phyloP scores from a whole-genome alignment of 164 flowering plant species.

The Umbellularia californica region DNA sequence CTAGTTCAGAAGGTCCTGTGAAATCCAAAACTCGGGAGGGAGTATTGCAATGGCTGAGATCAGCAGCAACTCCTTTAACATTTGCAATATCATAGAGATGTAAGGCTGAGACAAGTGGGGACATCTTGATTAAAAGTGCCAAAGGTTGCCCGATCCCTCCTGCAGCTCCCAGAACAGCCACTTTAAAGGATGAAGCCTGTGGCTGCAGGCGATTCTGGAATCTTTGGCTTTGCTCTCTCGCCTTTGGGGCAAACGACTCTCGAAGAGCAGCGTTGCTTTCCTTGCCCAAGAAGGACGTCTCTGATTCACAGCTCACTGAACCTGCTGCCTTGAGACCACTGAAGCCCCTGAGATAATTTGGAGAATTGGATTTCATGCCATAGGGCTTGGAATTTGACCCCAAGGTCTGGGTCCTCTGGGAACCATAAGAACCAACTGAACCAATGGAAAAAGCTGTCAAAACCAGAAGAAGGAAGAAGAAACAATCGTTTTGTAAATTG shows the following conservation, averaged over 20 bases:
- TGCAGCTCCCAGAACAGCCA: slow-evolving; percentile 10
- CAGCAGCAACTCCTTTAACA: slow-evolving; percentile 19
- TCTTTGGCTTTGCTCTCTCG: background rate
- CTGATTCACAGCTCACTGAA: slow-evolving; percentile 4
- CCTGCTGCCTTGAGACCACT: slow-evolving; percentile 5
- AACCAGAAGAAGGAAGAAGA: too few relatives aligned
- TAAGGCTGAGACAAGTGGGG: slow-evolving; percentile 13
- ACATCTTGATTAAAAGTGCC: slow-evolving; percentile 5
- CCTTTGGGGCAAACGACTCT: slow-evolving; percentile 1
- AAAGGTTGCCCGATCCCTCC: slow-evolving; percentile 10
- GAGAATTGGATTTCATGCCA: background rate
- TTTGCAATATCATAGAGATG: slow-evolving; percentile 18
- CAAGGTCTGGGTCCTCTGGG: slow-evolving; percentile 3
- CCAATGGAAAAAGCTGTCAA: slow-evolving; percentile 5
- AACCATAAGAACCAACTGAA: background rate
- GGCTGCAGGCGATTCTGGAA: background rate
- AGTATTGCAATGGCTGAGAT: slow-evolving; percentile 18
- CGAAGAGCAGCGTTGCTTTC: slow-evolving; percentile 6
- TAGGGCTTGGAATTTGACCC: slow-evolving; percentile 1
- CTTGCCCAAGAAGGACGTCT: slow-evolving; percentile 5
- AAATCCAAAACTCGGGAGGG: slow-evolving; percentile 15
- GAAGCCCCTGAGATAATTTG: background rate
- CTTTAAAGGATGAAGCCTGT: slow-evolving; percentile 4
- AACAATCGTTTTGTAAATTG: too few relatives aligned
- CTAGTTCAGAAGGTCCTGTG: slow-evolving; percentile 16